phyloP scores from a whole-genome alignment of 306 rosid species.

The Castanea crenata region DNA sequence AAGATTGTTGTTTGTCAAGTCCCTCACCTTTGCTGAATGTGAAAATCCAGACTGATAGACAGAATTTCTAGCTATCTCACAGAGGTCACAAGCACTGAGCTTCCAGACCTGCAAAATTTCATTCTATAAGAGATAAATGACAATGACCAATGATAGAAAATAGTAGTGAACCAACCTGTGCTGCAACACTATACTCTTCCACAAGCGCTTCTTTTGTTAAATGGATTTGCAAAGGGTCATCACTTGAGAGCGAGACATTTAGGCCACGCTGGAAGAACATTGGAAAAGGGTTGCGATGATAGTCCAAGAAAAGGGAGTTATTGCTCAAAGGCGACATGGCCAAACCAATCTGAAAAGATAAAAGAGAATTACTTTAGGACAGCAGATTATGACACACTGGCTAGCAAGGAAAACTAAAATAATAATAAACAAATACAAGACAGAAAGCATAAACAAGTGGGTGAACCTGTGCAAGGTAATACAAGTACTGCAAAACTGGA shows the following conservation, averaged over 20 bases:
- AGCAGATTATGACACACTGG: not conserved
- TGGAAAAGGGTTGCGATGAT: slow-evolving; percentile 77
- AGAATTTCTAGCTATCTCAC: slow-evolving; percentile 85
- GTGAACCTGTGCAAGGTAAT: slow-evolving; percentile 84
- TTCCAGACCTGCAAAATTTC: slow-evolving; percentile 69
- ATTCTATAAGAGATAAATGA: not conserved
- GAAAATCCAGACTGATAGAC: slow-evolving; percentile 94
- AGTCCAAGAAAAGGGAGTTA: slow-evolving; percentile 83
- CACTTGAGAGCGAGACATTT: slow-evolving; percentile 77
- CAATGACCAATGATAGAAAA: not conserved
- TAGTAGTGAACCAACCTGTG: slow-evolving; percentile 31
- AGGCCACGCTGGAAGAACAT: slow-evolving; percentile 83
- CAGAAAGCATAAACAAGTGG: slow-evolving; percentile 4
- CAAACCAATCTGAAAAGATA: slow-evolving; percentile 59
- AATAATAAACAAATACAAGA: not conserved
- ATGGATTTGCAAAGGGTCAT: slow-evolving; percentile 68
- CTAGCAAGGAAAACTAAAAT: not conserved
- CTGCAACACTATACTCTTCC: slow-evolving; percentile 54
- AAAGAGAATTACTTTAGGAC: slow-evolving; percentile 1
- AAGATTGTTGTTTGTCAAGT: not conserved
- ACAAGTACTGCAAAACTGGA: slow-evolving; percentile 79
- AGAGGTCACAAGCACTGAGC: slow-evolving; percentile 79
- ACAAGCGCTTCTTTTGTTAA: slow-evolving; percentile 50
- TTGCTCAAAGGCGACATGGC: slow-evolving; percentile 85
- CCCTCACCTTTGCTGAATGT: slow-evolving; percentile 66